A percentile compares a stretch with the other conserved stretches of the same genome.
Conservation (phyloP, 768 basidiomycete genomes). For the Lactarius indigo region DNA sequence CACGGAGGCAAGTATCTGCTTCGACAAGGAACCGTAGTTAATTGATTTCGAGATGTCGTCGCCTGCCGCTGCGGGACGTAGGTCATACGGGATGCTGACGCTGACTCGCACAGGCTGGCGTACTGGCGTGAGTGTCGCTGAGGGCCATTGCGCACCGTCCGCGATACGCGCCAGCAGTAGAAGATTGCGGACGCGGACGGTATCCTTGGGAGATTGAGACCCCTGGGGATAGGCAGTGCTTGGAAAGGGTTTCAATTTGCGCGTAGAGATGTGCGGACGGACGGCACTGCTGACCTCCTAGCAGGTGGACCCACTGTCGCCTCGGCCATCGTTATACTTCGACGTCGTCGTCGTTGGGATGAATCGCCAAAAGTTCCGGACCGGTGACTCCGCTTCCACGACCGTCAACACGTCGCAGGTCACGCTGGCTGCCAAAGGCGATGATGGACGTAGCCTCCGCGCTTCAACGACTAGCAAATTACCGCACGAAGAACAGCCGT, state of each 20-base stretch:
- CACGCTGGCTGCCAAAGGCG: neutral
- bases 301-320: neutral
- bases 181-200: slow-evolving; percentile 49
- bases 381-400: slow-evolving; percentile 3
- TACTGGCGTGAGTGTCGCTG: slow-evolving; percentile 31
- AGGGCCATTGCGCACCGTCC: slow-evolving; percentile 47
- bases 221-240: neutral
- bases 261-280: neutral
- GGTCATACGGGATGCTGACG: slow-evolving; percentile 48
- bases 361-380: neutral
- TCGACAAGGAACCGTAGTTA: slow-evolving; percentile 55
- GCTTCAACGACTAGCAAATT: slow-evolving; percentile 35
- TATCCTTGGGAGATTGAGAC: slow-evolving; percentile 26
- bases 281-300: slow-evolving; percentile 7
- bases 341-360: neutral
- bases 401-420: neutral
- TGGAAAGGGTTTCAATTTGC: neutral
- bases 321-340: neutral
- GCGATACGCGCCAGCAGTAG: slow-evolving; percentile 40
- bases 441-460: slow-evolving; percentile 34
- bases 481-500: slow-evolving; percentile 31
- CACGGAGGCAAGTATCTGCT: slow-evolving; percentile 32
- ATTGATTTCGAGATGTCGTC: slow-evolving; percentile 59
- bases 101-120: slow-evolving; percentile 54
- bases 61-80: slow-evolving; percentile 44